Evolutionary conservation across 1,139 yeast genomes (phyloP).

Genomic region (Debaryomycetaceae sp.): DNA sequence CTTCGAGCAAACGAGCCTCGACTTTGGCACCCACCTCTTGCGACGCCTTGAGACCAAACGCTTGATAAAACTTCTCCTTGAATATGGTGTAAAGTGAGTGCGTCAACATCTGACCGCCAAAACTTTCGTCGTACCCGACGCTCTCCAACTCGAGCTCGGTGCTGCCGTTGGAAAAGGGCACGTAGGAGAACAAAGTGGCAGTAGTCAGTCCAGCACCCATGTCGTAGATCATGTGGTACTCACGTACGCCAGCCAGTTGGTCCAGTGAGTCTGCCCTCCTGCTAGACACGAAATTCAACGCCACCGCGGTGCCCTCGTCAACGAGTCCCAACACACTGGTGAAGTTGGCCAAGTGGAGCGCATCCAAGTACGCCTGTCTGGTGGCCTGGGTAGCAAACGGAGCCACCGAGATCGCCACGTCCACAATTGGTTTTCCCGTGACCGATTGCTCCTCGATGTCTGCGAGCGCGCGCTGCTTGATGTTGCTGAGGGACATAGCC

Average conservation of each 20-base stretch:
- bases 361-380: conserved; percentile 68
- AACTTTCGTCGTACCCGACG: conserved; percentile 56
- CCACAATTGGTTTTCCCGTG: conserved; percentile 34
- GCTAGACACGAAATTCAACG: conserved; percentile 65
- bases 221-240: conserved; percentile 75
- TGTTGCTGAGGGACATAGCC: conserved; percentile 76
- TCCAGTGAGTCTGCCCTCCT: conserved; percentile 36
- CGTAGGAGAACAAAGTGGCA: conserved; percentile 73
- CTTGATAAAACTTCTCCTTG: conserved; percentile 48
- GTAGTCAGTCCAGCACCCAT: conserved; percentile 91
- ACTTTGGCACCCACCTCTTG: conserved; percentile 49
- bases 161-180: conserved; percentile 39
- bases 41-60: conserved; percentile 31
- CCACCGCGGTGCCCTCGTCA: conserved; percentile 90
- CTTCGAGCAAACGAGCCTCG: conserved; percentile 65
- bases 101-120: conserved; percentile 80
- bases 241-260: conserved; percentile 33
- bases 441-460: conserved; percentile 29
- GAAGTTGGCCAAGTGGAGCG: conserved; percentile 68
- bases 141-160: conserved; percentile 61
- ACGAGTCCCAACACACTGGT: conserved; percentile 59
- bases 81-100: conserved; percentile 57
- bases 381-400: conserved; percentile 62
- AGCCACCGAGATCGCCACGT: conserved; percentile 75
- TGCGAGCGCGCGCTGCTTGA: conserved; percentile 57